Evolutionary conservation across 2,329 filamentous ascomycete genomes (phyloP).

Genomic region (Parastagonospora avenae): DNA sequence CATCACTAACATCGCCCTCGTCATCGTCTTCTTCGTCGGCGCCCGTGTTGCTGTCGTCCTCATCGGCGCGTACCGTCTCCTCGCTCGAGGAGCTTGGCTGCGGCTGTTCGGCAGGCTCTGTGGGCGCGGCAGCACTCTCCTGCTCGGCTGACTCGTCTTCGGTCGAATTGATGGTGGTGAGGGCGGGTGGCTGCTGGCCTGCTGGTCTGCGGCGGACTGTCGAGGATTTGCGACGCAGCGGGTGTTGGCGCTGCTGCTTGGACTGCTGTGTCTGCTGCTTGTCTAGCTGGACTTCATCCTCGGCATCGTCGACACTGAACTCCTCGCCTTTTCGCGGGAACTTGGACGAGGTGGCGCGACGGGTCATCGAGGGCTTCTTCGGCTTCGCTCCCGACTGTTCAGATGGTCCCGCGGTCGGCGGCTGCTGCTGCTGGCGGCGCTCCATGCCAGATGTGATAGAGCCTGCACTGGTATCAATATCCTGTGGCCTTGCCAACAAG

Average conservation of each 20-base stretch:
- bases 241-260: constrained; percentile 35
- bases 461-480: constrained; percentile 26
- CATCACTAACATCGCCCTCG: constrained; percentile 79
- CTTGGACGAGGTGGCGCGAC: constrained; percentile 75
- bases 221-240: constrained; percentile 56
- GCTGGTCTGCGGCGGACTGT: constrained; percentile 57
- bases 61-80: constrained; percentile 46
- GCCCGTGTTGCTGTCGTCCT: constrained; percentile 55
- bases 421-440: constrained; percentile 26
- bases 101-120: constrained; percentile 30
- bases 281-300: constrained; percentile 78
- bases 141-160: constrained; percentile 53
- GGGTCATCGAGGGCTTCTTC: constrained; percentile 74
- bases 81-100: constrained; percentile 42
- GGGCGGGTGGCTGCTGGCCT: constrained; percentile 48
- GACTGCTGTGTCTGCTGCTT: constrained; percentile 47
- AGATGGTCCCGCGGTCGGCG: constrained; percentile 15
- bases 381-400: constrained; percentile 45
- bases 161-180: constrained; percentile 57
- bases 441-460: constrained; percentile 43
- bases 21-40: constrained; percentile 65
- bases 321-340: constrained; percentile 80
- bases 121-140: constrained; percentile 27
- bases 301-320: constrained; percentile 90
- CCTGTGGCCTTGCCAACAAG: not conserved